Percentiles rank a stretch among this genome's conserved stretches.
Conservation (phyloP, 129 eudicot species). For the Oenanthe sinensis region DNA sequence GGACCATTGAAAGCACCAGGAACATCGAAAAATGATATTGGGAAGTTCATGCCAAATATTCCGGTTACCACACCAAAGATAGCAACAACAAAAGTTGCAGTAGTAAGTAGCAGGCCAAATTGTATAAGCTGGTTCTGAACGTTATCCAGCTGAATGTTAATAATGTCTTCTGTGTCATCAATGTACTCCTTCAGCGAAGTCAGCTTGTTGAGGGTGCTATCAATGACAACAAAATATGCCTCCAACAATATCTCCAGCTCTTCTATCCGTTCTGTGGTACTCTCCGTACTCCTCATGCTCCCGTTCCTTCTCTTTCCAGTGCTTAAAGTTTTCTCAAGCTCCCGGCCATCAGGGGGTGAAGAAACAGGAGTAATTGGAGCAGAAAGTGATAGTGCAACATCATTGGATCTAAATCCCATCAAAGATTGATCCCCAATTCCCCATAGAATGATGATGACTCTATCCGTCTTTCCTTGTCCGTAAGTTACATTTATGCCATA, state of each 20-base stretch:
- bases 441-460: conserved; percentile 49
- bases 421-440: conserved; percentile 44
- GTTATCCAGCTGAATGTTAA: conserved; percentile 57
- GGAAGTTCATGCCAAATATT: conserved; percentile 92
- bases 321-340: conserved; percentile 68
- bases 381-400: conserved; percentile 47
- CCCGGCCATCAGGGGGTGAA: conserved; percentile 59
- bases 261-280: conserved; percentile 50
- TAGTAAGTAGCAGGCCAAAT: conserved; percentile 51
- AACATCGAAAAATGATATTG: conserved; percentile 42
- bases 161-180: conserved; percentile 62
- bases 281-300: conserved; percentile 71
- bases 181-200: conserved; percentile 59
- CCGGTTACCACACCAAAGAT: conserved; percentile 98
- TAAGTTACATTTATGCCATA: conserved; percentile 96
- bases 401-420: conserved; percentile 51
- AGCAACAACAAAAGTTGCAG: conserved; percentile 72
- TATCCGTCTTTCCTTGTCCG: conserved; percentile 66
- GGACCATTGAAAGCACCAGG: conserved; percentile 73
- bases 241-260: conserved; percentile 73
- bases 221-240: conserved; percentile 54
- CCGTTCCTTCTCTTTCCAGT: conserved; percentile 79
- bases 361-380: conserved; percentile 94
- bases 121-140: conserved; percentile 62
- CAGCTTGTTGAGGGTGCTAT: conserved; percentile 51